Base-by-base conservation (phyloP, 192 early-diverging fungal species). In the Coemansia sp. region DNA sequence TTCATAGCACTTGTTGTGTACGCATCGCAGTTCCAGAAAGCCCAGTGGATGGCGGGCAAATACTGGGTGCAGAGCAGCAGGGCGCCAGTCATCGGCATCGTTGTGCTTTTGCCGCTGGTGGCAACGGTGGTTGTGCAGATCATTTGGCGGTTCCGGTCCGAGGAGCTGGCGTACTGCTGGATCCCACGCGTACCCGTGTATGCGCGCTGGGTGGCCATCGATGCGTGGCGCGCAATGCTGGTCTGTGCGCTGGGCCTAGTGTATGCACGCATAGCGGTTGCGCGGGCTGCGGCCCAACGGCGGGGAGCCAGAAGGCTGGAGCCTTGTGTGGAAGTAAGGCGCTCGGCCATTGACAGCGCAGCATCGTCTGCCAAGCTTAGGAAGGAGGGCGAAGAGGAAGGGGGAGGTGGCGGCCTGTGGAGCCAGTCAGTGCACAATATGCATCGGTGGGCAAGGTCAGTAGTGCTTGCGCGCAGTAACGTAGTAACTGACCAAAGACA, bases 131-230 rank as follows among this genome's bases (percentile, higher is more conserved):
- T 69, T 1, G 29, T 66, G 4, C 73, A 76, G 50, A 73, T 81
- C 13, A 59, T 81, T 32, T 81, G 79, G 79, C 66, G 68, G 7
- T 81, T 81, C 60, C 59, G 67, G 15, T 81, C 74, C 9, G 59
- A 64, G 32, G 79, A 81, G 61, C 70, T 70, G 10, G 42, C 50
- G n/a, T 81, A 76, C 62, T 81, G 79, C 70, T 81, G 79, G 79
- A 45, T 81, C 17, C 73, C 73, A 0, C 79, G 74, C n/a, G 62
- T 69, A 20, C 74, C 79, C 14, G 65, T 81, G 8, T 63, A 75
- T 54, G 74, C 79, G n/a, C 74, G 79, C 49, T 81, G 79, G 79
- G 46, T 76, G 22, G 74, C 79, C 22, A 53, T 67, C 1, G 79
- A 81, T 55, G 71, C 63, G 15, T 81, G 79, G 79, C 74, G 79